Evolutionary conservation across 1,284 basidiomycete genomes (phyloP).

Genomic region (Austroboletus novae-zelandiae): DNA sequence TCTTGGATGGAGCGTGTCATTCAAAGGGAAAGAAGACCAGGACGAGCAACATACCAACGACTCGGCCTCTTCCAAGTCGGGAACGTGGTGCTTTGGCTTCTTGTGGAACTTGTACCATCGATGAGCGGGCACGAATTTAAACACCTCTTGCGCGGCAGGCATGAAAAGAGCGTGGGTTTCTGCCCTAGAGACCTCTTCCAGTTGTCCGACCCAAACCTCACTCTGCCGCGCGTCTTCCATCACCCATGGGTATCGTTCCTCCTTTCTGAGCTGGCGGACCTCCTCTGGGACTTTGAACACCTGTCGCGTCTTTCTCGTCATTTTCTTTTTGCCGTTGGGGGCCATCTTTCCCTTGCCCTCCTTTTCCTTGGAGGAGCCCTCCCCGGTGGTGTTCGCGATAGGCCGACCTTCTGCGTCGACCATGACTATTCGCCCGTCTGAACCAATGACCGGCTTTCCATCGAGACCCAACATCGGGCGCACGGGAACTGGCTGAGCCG

Average conservation of each 20-base stretch:
- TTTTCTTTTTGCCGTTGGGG: slow-evolving; percentile 60
- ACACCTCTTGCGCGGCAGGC: slow-evolving; percentile 71
- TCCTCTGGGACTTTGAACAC: slow-evolving; percentile 74
- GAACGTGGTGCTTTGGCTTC: slow-evolving; percentile 69
- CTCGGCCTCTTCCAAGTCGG: slow-evolving; percentile 70
- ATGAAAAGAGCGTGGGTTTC: slow-evolving; percentile 68
- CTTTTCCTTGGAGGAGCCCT: slow-evolving; percentile 38
- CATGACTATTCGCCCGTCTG: slow-evolving; percentile 75
- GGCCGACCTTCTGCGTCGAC: slow-evolving; percentile 73
- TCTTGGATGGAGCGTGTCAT: slow-evolving; percentile 29
- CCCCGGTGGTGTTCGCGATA: slow-evolving; percentile 48
- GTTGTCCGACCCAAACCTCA: slow-evolving; percentile 76
- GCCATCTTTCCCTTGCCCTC: slow-evolving; percentile 47
- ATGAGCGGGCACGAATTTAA: slow-evolving; percentile 83
- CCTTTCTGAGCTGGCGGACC: slow-evolving; percentile 64
- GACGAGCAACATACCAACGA: slow-evolving; percentile 56
- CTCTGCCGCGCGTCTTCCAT: slow-evolving; percentile 71
- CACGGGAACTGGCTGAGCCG: slow-evolving; percentile 48
- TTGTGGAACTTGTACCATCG: slow-evolving; percentile 91
- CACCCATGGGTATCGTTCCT: slow-evolving; percentile 88
- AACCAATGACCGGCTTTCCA: slow-evolving; percentile 73
- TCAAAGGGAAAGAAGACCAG: neutral
- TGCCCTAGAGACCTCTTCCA: slow-evolving; percentile 73
- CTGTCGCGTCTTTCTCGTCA: slow-evolving; percentile 84
- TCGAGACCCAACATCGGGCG: slow-evolving; percentile 72